Evolutionary conservation across 148 eudicot genomes (phyloP).

Genomic region (Camellia granthamiana): DNA sequence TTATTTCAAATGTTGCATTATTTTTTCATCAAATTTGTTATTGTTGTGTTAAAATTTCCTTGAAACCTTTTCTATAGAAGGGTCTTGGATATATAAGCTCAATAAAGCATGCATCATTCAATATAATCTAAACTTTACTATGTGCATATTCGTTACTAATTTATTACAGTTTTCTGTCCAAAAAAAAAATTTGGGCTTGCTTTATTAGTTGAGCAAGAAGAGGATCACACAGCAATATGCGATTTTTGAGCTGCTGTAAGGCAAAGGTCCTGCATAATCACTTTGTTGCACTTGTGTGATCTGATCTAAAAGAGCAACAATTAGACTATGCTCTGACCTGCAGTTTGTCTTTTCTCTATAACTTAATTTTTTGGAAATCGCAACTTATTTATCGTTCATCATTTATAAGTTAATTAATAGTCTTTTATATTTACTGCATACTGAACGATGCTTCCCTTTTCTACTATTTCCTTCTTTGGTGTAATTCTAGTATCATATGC

Average conservation of each 20-base stretch:
- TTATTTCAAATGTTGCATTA: background rate
- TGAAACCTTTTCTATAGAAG: background rate
- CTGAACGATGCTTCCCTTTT: background rate
- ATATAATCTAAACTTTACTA: background rate
- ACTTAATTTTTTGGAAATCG: background rate
- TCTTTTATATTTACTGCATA: slow-evolving; percentile 5
- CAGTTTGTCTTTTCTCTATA: background rate
- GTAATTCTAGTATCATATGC: background rate
- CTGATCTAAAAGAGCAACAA: background rate
- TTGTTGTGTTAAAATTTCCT: background rate
- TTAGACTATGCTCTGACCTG: background rate
- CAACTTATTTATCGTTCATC: background rate
- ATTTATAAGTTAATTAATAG: background rate
- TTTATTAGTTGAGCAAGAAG: background rate
- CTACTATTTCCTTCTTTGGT: background rate
- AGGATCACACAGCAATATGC: background rate
- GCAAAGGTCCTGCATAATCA: background rate
- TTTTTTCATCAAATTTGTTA: slow-evolving; percentile 5
- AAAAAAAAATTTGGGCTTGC: background rate
- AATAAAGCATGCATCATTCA: background rate
- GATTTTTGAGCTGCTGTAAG: background rate
- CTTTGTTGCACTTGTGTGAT: background rate
- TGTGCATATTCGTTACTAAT: background rate
- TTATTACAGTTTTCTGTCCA: background rate
- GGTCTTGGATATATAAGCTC: background rate